Evolutionary conservation across 768 basidiomycete genomes (phyloP).

Genomic region (Amanita exitialis): DNA sequence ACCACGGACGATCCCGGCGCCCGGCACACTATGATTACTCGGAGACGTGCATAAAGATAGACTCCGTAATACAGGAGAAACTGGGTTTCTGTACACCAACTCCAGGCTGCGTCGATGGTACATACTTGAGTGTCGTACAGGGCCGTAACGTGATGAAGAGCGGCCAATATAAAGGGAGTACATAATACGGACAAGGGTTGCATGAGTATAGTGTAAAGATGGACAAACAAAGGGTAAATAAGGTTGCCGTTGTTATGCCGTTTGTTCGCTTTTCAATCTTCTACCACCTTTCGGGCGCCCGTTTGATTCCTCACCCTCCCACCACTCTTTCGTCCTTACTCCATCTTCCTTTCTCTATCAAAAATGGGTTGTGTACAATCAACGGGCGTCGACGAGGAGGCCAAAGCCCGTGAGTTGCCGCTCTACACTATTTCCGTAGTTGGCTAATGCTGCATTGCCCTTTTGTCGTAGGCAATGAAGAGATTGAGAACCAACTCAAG

Average conservation of each 20-base stretch:
- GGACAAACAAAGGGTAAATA: constrained; percentile 5
- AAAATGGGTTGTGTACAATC: constrained; percentile 72
- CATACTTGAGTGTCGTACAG: too few species aligned
- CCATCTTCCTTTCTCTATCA: constrained; percentile 1
- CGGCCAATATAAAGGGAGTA: not conserved
- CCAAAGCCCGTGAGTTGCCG: constrained; percentile 63
- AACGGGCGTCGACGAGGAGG: constrained; percentile 63
- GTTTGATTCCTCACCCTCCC: constrained; percentile 6
- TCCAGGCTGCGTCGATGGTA: too few species aligned
- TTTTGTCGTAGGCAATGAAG: constrained; percentile 62
- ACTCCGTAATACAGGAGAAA: too few species aligned
- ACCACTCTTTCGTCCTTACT: constrained; percentile 6
- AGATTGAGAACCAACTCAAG: constrained; percentile 90
- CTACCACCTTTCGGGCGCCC: constrained; percentile 3
- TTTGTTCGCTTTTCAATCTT: constrained; percentile 3
- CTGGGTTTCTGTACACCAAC: too few species aligned
- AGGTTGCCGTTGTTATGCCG: constrained; percentile 5
- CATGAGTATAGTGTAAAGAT: not conserved
- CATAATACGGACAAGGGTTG: not conserved
- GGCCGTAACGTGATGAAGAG: too few species aligned
- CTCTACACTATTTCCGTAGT: not conserved
- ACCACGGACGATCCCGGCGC: too few species aligned
- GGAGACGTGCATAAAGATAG: too few species aligned
- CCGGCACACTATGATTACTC: too few species aligned
- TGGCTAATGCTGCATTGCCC: not conserved